These are phyloP conservation scores for Suillus luteus DNA, from an alignment of 768 basidiomycete genomes.

Conservation along the genomic window DNA sequence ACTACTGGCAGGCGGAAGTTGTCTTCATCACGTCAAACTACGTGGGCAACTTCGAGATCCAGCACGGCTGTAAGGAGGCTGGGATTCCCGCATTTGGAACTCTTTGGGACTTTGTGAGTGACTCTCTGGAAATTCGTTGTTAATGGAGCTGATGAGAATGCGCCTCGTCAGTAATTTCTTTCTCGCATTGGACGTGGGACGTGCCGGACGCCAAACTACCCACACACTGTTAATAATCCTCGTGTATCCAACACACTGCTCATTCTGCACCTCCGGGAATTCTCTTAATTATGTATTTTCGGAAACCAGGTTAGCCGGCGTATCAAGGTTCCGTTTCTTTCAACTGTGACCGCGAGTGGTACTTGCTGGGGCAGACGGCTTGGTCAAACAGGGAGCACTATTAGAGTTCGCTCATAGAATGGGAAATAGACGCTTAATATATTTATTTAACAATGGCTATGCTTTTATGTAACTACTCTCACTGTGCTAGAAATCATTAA, in stretches of 20 bases:
- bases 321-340: slow-evolving; percentile 13
- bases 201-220: not conserved
- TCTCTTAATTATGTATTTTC: slow-evolving; percentile 7
- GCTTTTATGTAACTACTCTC: slow-evolving; percentile 6
- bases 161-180: slow-evolving; percentile 24
- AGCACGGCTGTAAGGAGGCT: slow-evolving; percentile 72
- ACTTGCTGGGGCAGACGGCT: slow-evolving; percentile 10
- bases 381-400: slow-evolving; percentile 18
- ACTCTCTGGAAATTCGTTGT: slow-evolving; percentile 7
- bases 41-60: slow-evolving; percentile 76
- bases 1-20: slow-evolving; percentile 74
- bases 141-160: slow-evolving; percentile 12
- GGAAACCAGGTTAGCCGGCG: slow-evolving; percentile 10
- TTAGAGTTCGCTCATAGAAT: slow-evolving; percentile 17
- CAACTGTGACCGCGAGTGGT: slow-evolving; percentile 11
- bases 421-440: slow-evolving; percentile 6
- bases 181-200: slow-evolving; percentile 14
- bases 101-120: slow-evolving; percentile 65
- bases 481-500: not conserved
- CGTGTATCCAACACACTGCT: slow-evolving; percentile 14
- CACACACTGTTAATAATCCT: slow-evolving; percentile 12
- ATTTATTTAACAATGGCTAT: slow-evolving; percentile 16
- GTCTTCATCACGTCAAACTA: slow-evolving; percentile 87
- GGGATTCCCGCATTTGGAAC: slow-evolving; percentile 71
- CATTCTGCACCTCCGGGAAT: slow-evolving; percentile 6